Percentiles rank a stretch among this genome's conserved stretches.
These are phyloP conservation scores for Starmerella vaccinii DNA, from an alignment of 805 yeast species.

Conservation along the genomic window DNA sequence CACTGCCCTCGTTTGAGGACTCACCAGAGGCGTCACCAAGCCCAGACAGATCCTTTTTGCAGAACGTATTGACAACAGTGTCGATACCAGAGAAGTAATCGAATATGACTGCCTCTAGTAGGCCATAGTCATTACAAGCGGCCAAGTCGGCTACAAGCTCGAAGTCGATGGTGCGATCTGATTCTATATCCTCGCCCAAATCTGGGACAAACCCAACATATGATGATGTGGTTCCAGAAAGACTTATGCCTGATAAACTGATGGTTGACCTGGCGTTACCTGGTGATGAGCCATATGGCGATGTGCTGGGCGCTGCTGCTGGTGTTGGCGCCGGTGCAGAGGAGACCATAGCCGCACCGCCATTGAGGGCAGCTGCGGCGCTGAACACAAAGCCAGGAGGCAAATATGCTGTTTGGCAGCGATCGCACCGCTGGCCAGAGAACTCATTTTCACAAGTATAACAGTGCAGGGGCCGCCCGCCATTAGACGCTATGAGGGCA, in stretches of 20 bases:
- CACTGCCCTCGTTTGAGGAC: not conserved
- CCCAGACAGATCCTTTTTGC: not conserved
- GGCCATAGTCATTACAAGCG: slow-evolving; percentile 15
- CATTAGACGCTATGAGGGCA: slow-evolving; percentile 10
- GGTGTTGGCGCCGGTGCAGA: not conserved
- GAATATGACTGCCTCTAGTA: slow-evolving; percentile 23
- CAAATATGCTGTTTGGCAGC: slow-evolving; percentile 23
- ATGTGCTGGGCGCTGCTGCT: no score
- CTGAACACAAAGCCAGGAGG: slow-evolving; percentile 18
- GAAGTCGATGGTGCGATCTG: slow-evolving; percentile 17
- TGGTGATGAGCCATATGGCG: no score
- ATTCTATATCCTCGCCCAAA: slow-evolving; percentile 1
- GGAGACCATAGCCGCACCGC: not conserved
- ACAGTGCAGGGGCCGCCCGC: slow-evolving; percentile 18
- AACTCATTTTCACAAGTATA: slow-evolving; percentile 21
- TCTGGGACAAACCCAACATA: slow-evolving; percentile 2
- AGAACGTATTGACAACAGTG: slow-evolving; percentile 18
- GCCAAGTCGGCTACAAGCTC: slow-evolving; percentile 22
- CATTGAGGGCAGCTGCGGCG: slow-evolving; percentile 13
- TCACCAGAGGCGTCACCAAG: not conserved
- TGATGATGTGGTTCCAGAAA: not conserved
- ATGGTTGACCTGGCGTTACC: slow-evolving; percentile 1
- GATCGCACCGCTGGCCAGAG: slow-evolving; percentile 15
- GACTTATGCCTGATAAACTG: slow-evolving; percentile 7
- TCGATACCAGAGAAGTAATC: slow-evolving; percentile 21